Percentiles rank a stretch among this genome's conserved stretches.
Evolutionary conservation across 208 protist genomes (phyloP).

Genomic region (Trypanosoma rangeli): DNA sequence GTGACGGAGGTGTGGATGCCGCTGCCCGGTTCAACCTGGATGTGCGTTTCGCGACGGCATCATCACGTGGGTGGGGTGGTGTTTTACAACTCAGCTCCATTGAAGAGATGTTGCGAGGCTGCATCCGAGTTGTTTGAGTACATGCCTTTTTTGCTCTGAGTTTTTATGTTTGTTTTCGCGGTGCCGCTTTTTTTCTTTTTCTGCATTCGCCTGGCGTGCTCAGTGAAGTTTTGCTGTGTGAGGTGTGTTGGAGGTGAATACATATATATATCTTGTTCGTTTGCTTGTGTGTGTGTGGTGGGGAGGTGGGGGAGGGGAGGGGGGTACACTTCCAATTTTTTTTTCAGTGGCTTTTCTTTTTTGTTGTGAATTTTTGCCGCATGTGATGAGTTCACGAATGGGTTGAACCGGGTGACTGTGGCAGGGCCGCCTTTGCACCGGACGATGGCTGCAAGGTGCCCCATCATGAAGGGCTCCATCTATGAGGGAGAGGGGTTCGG

Average conservation of each 20-base stretch:
- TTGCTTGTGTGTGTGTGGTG: no score
- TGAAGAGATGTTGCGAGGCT: conserved; percentile 16
- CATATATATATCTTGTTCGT: background rate
- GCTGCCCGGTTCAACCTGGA: background rate
- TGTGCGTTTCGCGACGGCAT: conserved; percentile 12
- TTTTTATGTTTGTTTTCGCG: background rate
- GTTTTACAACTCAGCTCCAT: conserved; percentile 27
- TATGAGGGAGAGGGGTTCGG: conserved; percentile 56
- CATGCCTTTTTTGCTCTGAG: conserved; percentile 12
- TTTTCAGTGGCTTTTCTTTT: background rate
- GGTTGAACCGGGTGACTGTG: background rate
- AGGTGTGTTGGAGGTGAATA: conserved; percentile 3
- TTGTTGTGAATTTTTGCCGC: background rate
- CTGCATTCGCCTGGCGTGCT: background rate
- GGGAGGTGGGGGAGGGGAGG: no score
- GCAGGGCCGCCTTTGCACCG: conserved; percentile 8
- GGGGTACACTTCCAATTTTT: no score
- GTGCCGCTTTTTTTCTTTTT: background rate
- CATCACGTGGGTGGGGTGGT: conserved; percentile 15
- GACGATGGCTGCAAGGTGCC: conserved; percentile 49
- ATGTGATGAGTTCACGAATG: background rate
- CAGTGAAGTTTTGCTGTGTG: background rate
- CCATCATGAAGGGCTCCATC: conserved; percentile 68
- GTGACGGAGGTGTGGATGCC: conserved; percentile 20
- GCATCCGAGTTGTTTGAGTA: background rate